Percentiles rank a stretch among this genome's conserved stretches.
Evolutionary conservation across 345 rosid species (phyloP).

Genomic region (Salix koriyanagi): DNA sequence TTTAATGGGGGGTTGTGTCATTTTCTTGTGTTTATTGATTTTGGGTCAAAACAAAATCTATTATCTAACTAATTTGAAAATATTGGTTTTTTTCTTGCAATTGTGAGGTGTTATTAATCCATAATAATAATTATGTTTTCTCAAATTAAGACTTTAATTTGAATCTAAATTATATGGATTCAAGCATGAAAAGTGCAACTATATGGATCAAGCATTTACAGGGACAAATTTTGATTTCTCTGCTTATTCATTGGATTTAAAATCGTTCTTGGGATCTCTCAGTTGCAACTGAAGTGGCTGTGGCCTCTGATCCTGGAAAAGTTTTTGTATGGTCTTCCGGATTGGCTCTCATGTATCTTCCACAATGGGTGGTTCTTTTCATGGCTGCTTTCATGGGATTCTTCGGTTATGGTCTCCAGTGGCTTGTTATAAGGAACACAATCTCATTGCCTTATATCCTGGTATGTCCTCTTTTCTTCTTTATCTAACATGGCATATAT

Average conservation of each 20-base stretch:
- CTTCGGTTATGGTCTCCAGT: slow-evolving; percentile 76
- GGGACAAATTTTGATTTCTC: slow-evolving; percentile 98
- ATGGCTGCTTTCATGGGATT: slow-evolving; percentile 81
- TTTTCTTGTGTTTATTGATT: too few relatives aligned
- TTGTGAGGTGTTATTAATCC: too few relatives aligned
- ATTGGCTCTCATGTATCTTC: slow-evolving; percentile 66
- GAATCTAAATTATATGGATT: too few relatives aligned
- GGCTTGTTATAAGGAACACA: slow-evolving; percentile 57
- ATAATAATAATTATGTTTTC: too few relatives aligned
- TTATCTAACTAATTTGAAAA: too few relatives aligned
- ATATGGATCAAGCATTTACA: slow-evolving; percentile 92
- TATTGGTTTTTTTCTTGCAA: too few relatives aligned
- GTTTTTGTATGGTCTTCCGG: slow-evolving; percentile 96
- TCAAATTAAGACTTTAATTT: too few relatives aligned
- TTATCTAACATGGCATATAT: not conserved
- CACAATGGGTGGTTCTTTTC: slow-evolving; percentile 68
- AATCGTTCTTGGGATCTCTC: slow-evolving; percentile 70
- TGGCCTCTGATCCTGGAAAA: slow-evolving; percentile 93
- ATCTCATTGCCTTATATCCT: slow-evolving; percentile 69
- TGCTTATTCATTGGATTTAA: slow-evolving; percentile 72
- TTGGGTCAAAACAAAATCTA: too few relatives aligned
- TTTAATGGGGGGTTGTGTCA: too few relatives aligned
- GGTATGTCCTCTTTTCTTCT: slow-evolving; percentile 33
- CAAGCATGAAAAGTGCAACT: slow-evolving; percentile 33
- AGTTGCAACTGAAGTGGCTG: slow-evolving; percentile 85